These are phyloP conservation scores for Rhizopus stolonifer DNA, from an alignment of 371 early-diverging fungal species.

Conservation along the genomic window DNA sequence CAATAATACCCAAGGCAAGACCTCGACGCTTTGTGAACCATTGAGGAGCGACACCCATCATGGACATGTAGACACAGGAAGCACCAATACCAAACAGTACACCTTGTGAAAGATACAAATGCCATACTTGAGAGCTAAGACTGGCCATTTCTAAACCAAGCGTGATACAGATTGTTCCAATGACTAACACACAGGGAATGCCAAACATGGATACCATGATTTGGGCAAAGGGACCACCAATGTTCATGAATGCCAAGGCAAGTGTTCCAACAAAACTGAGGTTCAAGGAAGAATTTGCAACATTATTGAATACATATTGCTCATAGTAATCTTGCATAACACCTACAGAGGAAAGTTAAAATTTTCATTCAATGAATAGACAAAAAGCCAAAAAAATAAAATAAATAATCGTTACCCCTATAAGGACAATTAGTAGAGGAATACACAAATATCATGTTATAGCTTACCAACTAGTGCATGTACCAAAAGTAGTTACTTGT, in stretches of 20 bases:
- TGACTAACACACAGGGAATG: conserved; percentile 18
- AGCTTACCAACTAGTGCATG: conserved; percentile 31
- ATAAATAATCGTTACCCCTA: conserved; percentile 16
- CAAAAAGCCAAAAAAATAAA: neutral
- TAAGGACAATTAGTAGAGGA: neutral
- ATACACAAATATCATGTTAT: neutral
- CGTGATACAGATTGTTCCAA: conserved; percentile 20
- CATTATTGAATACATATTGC: conserved; percentile 4
- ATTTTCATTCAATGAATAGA: neutral
- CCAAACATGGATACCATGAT: conserved; percentile 26
- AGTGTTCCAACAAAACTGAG: conserved; percentile 40
- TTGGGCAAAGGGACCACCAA: conserved; percentile 28
- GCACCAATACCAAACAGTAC: conserved; percentile 66
- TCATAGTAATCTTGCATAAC: conserved; percentile 32
- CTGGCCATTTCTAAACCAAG: conserved; percentile 36
- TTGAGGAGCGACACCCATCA: conserved; percentile 65
- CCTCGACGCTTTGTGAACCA: conserved; percentile 76
- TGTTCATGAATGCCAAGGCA: conserved; percentile 22
- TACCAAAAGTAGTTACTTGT: conserved; percentile 59
- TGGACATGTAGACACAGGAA: conserved; percentile 42
- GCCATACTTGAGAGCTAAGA: conserved; percentile 52
- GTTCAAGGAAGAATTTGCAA: conserved; percentile 9
- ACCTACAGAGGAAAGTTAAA: no score
- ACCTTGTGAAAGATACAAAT: conserved; percentile 70
- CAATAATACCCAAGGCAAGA: conserved; percentile 71